Base-by-base conservation (phyloP, 164 flowering plant species). In the Vitis amurensis region DNA sequence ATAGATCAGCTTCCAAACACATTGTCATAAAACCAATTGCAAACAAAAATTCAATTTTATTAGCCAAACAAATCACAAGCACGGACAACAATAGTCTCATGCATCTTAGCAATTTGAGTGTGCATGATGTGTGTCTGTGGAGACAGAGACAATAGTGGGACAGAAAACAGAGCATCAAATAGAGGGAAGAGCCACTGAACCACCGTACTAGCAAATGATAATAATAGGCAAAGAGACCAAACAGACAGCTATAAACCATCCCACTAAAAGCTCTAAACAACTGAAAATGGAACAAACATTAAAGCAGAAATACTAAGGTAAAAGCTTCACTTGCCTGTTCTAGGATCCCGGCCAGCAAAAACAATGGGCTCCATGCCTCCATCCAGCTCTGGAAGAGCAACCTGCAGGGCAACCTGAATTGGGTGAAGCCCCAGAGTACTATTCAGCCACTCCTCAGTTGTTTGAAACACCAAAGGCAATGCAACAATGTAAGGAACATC, bases 291-390 rank as follows among this genome's bases (percentile, higher is more conserved):
- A 66, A 15, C 14, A 55, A 19, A n/a, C 44, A 15, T 9, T 29
- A n/a, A 8, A 52, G 10, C 49, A 50, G 16, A 61, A 14, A 50
- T 31, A 23, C 27, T 23, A 23, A 11, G 59, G 65, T 10, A 56
- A 59, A 47, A 69, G 44, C 10, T 67, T 63, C 2, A 81, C 89
- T 82, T 78, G 71, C 98, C 99, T 79, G 98, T 87, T 85, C 91
- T 82, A 3, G 91, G 92, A 77, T 96, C 99, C 6, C 99, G 90
- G 9, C 99, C 99, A 2, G 99, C 80, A 75, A 93, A 96, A 66
- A 96, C 98, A 70, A 93, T 93, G 16, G 98, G 98, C 82, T 93
- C 98, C 97, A 96, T 91, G 30, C 97, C 98, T 59, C 99, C 99
- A 76, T 96, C 97, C 1, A 93, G 92, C 88, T 96, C 99, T 0